Conservation (phyloP, 2,329 filamentous ascomycete genomes). For the Cladosporium velox region DNA sequence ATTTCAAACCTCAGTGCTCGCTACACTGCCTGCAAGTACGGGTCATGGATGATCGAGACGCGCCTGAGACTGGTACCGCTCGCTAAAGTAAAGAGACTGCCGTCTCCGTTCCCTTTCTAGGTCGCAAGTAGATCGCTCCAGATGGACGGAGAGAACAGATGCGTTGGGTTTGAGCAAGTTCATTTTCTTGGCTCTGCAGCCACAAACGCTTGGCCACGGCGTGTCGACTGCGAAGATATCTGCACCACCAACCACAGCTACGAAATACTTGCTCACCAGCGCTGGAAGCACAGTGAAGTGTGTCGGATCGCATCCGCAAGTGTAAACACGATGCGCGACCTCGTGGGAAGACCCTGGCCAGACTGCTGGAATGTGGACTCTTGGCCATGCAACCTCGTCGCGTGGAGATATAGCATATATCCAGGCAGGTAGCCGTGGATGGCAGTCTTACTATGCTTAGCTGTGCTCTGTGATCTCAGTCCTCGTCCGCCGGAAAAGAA, state of each 20-base stretch:
- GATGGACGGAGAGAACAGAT: neutral
- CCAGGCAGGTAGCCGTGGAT: neutral
- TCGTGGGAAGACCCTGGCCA: conserved; percentile 7
- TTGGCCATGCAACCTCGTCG: neutral
- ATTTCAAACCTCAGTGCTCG: neutral
- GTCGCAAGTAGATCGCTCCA: neutral
- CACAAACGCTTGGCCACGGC: neutral
- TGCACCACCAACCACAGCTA: conserved; percentile 4
- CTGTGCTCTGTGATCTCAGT: neutral
- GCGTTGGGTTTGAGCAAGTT: conserved; percentile 19
- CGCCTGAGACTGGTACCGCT: neutral
- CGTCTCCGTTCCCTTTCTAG: neutral
- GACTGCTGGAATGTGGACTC: conserved; percentile 17
- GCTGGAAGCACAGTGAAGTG: neutral
- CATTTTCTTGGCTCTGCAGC: conserved; percentile 17
- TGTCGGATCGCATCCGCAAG: neutral
- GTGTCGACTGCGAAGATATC: neutral
- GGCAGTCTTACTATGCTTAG: neutral
- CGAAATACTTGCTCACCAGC: conserved; percentile 11
- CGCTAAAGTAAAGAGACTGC: neutral
- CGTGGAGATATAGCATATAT: neutral
- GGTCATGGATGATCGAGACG: neutral
- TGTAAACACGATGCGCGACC: neutral
- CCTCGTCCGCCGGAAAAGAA: too few relatives aligned
- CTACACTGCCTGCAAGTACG: neutral